Conservation (phyloP, 2,329 filamentous ascomycete genomes). For the Talaromyces atroroseus region DNA sequence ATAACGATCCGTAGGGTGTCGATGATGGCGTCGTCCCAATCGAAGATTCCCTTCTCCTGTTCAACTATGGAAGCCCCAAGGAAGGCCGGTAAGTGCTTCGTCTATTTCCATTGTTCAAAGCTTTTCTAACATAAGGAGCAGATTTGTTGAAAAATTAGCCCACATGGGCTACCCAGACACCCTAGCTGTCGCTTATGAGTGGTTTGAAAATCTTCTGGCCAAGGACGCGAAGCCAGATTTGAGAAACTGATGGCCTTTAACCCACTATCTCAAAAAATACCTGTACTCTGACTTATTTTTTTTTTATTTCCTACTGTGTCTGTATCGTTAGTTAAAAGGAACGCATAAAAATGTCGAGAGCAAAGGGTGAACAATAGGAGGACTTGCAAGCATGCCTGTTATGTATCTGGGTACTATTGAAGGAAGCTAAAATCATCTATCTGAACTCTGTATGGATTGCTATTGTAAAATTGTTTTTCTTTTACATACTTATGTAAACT, state of each 20-base stretch:
- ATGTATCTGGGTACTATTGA: too few species aligned
- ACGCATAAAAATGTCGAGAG: too few species aligned
- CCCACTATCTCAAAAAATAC: neutral
- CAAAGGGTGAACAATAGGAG: too few species aligned
- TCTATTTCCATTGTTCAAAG: neutral
- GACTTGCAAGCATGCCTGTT: too few species aligned
- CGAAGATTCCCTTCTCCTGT: slow-evolving; percentile 60
- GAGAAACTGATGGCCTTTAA: slow-evolving; percentile 1
- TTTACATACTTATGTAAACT: too few species aligned
- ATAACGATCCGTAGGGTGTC: slow-evolving; percentile 44
- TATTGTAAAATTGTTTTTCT: neutral
- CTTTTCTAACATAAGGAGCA: neutral
- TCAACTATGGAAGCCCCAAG: slow-evolving; percentile 61
- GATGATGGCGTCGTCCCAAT: slow-evolving; percentile 63
- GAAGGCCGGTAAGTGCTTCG: slow-evolving; percentile 49
- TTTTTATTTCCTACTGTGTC: neutral
- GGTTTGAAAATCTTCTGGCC: slow-evolving; percentile 27
- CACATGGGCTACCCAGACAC: slow-evolving; percentile 63
- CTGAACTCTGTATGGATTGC: neutral
- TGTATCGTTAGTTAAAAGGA: neutral
- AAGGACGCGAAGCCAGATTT: slow-evolving; percentile 7
- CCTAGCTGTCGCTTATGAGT: slow-evolving; percentile 34
- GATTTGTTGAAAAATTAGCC: slow-evolving; percentile 53
- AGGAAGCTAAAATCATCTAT: too few species aligned
- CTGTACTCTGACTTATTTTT: neutral